These are phyloP conservation scores for Zea luxurians DNA, from an alignment of 176 grass and related monocot species.

Conservation along the genomic window DNA sequence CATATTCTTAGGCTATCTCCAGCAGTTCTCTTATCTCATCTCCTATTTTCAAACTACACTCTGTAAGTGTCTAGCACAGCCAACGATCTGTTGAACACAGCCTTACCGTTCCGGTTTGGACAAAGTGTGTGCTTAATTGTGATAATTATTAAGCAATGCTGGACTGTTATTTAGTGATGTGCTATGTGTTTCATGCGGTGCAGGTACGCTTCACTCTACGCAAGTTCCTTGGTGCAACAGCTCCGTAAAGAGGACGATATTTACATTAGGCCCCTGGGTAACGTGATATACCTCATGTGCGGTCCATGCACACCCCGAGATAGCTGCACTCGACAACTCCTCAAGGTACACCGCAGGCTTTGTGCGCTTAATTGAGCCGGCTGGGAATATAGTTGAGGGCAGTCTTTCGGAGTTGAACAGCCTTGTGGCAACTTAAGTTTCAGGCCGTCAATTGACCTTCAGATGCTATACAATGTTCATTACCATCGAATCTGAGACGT, in stretches of 20 bases:
- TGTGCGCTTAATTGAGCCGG: conserved; percentile 32
- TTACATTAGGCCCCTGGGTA: conserved; percentile 77
- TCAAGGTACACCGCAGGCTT: conserved; percentile 59
- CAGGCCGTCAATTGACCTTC: background rate
- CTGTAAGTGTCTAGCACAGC: too few relatives aligned
- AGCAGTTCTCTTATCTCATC: too few relatives aligned
- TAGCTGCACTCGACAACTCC: conserved; percentile 65
- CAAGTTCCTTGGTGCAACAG: conserved; percentile 63
- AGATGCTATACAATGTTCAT: too few relatives aligned
- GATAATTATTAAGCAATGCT: background rate
- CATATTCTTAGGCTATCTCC: background rate
- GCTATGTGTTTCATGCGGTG: background rate
- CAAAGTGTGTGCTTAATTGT: background rate
- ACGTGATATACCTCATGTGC: conserved; percentile 94
- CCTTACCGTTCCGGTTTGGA: background rate
- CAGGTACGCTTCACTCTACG: conserved; percentile 77
- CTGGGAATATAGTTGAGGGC: background rate
- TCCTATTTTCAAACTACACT: too few relatives aligned
- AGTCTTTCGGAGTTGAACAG: background rate
- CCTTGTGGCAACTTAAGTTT: conserved; percentile 12
- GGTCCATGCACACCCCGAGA: conserved; percentile 72
- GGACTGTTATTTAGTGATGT: background rate
- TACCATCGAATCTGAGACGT: too few relatives aligned
- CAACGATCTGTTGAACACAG: too few relatives aligned
- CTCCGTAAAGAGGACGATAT: conserved; percentile 82